Base-by-base conservation (phyloP, 805 yeast species). In the Lachancea waltii region DNA sequence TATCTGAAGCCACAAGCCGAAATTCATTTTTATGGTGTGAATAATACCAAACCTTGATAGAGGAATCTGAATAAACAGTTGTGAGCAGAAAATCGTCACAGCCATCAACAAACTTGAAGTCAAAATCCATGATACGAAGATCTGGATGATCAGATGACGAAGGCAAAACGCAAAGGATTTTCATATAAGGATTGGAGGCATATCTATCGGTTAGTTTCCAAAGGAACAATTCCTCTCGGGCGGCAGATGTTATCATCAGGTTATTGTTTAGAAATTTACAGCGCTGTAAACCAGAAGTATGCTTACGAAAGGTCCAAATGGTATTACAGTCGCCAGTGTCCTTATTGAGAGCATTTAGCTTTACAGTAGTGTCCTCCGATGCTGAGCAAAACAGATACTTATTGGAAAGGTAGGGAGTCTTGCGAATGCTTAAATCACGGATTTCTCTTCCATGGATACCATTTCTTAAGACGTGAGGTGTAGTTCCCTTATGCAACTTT, bases 401-500 rank as follows among this genome's bases (percentile, higher is more conserved):
- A 0, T 62, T 62, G 34, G 60, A 58, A 6, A 58, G 56, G 7
- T 35, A 23, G 2, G 39, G 44, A 6, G 44, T 30, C 0, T 71
- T 62, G 27, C 74, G 68, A n/a, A 80, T 67, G 2, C 82, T 70
- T 11, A 89, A 65, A 40, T 79, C 84, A 48, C 98, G 69, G 5
- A 90, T 75, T 58, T 92, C 98, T 45, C 97, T 72, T 1, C 98
- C 98, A 58, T 92, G 97, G 1, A 85, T 70, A 0, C 97, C 96
- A 7, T 69, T 63, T 24, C 65, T 65, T 18, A 80, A 51, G 7
- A 67, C 43, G 17, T 58, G 54, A 3, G 66, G 64, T 3, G 47
- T 40, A 1, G 26, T 13, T 1, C 56, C 46, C 24, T 45, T 48
- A 24, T 54, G 48, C 41, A 58, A 60, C 13, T 29, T 35, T 20